Evolutionary conservation across 768 basidiomycete genomes (phyloP), one percentile per base, ranked within the genome.

Genomic region (Pulveroboletus ravenelii): DNA sequence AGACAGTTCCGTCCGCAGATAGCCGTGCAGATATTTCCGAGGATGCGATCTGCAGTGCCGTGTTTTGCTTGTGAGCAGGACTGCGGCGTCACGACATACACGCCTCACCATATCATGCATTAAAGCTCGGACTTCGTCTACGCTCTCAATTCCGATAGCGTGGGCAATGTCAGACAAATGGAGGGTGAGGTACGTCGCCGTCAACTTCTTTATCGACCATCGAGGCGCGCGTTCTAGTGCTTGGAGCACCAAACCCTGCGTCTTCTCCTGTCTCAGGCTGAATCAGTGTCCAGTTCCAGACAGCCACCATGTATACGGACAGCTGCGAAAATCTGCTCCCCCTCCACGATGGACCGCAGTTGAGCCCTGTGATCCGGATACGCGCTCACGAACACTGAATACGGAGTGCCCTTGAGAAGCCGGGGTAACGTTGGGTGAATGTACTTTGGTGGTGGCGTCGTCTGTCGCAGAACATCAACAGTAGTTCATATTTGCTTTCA

Each of bases 181-280:
- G 14, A 92, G 79, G 0, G 87, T 89, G 36, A 91, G 75, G 59
- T 92, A 95, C 2, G 92, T 92, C 45, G 79, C 79, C 0, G 87
- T 93, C 50, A 93, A 79, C 63, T 82, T 87, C 67, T 81, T 83
- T 57, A 93, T 79, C 42, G 80, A 72, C 83, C 91, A 92, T 17
- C 86, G 75, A 0, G 89, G 86, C 0, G 88, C 84, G 14, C 81
- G 80, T 6, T 78, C 77, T 25, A 90, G 70, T 2, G 81, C 86
- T 53, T 84, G 83, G 34, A 72, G 65, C 32, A 90, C 66, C 30
- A 95, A 72, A 7, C 92, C 92, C 2, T 80, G 37, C 48, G 85
- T 93, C 48, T 77, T 78, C 37, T 95, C 91, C 81, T 89, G 52
- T 45, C 23, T 30, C 49, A 6, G 31, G 7, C 23, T 12, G 20